Evolutionary conservation across 179 eudicot genomes (phyloP).

Genomic region (Pouteria campechiana): DNA sequence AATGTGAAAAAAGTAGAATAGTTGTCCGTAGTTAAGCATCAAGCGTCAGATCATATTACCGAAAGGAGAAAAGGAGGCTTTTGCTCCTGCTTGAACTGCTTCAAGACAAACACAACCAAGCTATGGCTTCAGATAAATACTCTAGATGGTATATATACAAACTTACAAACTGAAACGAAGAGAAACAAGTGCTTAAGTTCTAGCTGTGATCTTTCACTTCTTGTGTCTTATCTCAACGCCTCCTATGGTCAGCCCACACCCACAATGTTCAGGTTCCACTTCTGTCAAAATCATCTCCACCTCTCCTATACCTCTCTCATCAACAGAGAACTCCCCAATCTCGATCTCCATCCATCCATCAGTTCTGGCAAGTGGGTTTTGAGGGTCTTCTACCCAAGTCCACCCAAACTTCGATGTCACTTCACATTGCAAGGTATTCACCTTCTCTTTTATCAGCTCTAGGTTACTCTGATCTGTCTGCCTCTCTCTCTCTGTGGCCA

Average conservation of each 20-base stretch:
- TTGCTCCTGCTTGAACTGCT: no score
- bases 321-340: slow-evolving; percentile 34
- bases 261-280: slow-evolving; percentile 45
- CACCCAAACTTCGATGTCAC: slow-evolving; percentile 16
- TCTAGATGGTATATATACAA: no score
- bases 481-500: no score
- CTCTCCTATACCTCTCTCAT: slow-evolving; percentile 17
- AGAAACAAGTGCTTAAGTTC: no score
- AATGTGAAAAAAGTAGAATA: no score
- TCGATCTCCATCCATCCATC: slow-evolving; percentile 64
- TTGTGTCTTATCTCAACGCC: slow-evolving; percentile 64
- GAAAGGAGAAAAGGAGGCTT: no score
- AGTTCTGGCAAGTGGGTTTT: slow-evolving; percentile 13
- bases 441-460: slow-evolving; percentile 11
- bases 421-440: slow-evolving; percentile 7
- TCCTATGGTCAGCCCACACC: slow-evolving; percentile 60
- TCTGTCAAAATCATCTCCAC: slow-evolving; percentile 57
- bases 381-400: slow-evolving; percentile 10
- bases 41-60: no score
- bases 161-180: no score
- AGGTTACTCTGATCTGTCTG: slow-evolving; percentile 17
- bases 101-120: no score
- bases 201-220: no score
- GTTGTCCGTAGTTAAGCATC: no score
- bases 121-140: no score